Conservation (phyloP, 306 rosid genomes). For the Gillenia trifoliata region DNA sequence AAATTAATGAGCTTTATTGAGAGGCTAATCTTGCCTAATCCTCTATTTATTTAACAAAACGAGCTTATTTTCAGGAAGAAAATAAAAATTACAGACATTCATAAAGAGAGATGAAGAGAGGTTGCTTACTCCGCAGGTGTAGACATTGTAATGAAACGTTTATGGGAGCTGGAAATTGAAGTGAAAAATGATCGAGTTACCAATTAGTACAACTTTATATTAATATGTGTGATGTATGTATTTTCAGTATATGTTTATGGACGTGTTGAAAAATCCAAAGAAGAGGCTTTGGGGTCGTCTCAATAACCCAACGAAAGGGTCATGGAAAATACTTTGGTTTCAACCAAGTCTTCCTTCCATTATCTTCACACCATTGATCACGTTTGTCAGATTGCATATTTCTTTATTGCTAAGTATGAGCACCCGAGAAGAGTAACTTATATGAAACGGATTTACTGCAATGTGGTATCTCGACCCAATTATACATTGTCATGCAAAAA, state of each 20-base stretch:
- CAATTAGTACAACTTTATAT: background rate
- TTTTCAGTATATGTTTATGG: background rate
- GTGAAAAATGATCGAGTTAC: background rate
- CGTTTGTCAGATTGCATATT: conserved; percentile 1
- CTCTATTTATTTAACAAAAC: too few relatives aligned
- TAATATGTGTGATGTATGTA: background rate
- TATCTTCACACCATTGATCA: background rate
- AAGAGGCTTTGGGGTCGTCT: background rate
- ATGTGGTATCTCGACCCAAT: too few relatives aligned
- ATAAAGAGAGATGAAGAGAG: conserved; percentile 3
- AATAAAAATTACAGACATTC: background rate
- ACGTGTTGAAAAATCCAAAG: conserved; percentile 22
- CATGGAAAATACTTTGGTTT: background rate
- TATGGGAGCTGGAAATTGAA: background rate
- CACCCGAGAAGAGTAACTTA: too few relatives aligned
- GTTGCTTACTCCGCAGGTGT: conserved; percentile 62
- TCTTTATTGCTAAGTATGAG: conserved; percentile 12
- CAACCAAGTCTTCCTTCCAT: background rate
- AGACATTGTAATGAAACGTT: conserved; percentile 41
- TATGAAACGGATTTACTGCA: too few relatives aligned
- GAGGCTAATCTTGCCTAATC: too few relatives aligned
- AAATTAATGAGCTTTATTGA: too few relatives aligned
- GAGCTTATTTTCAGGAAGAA: background rate
- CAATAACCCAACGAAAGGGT: background rate
- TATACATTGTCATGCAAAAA: too few relatives aligned